phyloP scores from a whole-genome alignment of 345 rosid species.

The Diplotaxis tenuifolia region DNA sequence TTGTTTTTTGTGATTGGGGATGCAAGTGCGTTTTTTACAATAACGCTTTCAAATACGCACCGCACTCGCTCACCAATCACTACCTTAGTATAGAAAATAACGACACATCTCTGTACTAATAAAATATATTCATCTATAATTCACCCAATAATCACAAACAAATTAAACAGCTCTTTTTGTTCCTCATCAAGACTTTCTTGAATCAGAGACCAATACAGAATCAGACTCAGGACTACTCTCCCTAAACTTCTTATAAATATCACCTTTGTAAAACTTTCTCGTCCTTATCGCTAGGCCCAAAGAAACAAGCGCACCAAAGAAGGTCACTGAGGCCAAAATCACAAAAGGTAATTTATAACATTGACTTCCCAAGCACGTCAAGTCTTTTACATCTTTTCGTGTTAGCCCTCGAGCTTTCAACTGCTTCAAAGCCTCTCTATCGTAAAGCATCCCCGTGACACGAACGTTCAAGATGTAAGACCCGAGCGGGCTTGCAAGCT shows the following conservation, averaged over 20 bases:
- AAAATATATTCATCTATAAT: conserved; percentile 10
- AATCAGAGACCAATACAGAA: conserved; percentile 1
- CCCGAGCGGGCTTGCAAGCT: conserved; percentile 78
- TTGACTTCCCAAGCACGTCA: conserved; percentile 56
- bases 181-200: conserved; percentile 23
- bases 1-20: too few species aligned
- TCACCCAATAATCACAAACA: not conserved
- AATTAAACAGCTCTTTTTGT: not conserved
- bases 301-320: conserved; percentile 62
- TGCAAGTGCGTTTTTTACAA: too few species aligned
- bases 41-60: too few species aligned
- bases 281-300: conserved; percentile 68
- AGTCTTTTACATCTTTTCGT: conserved; percentile 56
- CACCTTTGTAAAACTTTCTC: conserved; percentile 66
- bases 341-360: conserved; percentile 70
- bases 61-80: too few species aligned
- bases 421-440: conserved; percentile 59
- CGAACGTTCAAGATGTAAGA: conserved; percentile 76
- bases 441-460: conserved; percentile 66
- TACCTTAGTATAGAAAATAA: not conserved
- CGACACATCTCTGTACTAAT: not conserved
- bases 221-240: conserved; percentile 33
- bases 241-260: conserved; percentile 78
- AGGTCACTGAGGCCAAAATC: conserved; percentile 48
- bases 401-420: conserved; percentile 47